These are phyloP conservation scores for Chlorophyllum brunneum DNA, from an alignment of 768 basidiomycete genomes.

Conservation along the genomic window DNA sequence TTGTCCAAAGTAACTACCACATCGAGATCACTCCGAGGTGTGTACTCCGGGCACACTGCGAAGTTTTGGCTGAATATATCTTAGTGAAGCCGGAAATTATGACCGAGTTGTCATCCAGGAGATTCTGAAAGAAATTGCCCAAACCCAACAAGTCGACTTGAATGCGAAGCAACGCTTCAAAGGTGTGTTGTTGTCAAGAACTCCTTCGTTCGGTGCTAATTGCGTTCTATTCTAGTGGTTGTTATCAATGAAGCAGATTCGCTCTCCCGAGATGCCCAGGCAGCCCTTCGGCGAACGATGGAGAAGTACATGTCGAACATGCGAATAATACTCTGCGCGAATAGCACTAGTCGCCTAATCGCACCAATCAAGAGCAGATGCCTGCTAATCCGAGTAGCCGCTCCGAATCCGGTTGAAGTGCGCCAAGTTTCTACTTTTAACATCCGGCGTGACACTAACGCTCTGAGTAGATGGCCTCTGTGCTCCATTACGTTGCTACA, in stretches of 20 bases:
- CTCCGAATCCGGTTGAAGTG: slow-evolving; percentile 78
- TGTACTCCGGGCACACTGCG: slow-evolving; percentile 15
- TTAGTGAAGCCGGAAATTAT: slow-evolving; percentile 92
- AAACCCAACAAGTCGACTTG: slow-evolving; percentile 97
- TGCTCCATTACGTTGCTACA: slow-evolving; percentile 76
- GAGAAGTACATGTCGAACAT: slow-evolving; percentile 99
- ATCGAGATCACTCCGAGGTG: slow-evolving; percentile 97
- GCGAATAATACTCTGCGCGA: slow-evolving; percentile 94
- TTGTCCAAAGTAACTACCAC: slow-evolving; percentile 97
- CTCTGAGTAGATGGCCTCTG: slow-evolving; percentile 65
- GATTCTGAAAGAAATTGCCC: slow-evolving; percentile 95
- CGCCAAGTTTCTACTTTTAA: background rate
- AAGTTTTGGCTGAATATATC: background rate
- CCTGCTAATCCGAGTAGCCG: slow-evolving; percentile 88
- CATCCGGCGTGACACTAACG: background rate
- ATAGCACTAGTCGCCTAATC: slow-evolving; percentile 92
- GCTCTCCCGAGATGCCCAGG: slow-evolving; percentile 93
- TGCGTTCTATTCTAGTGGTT: slow-evolving; percentile 60
- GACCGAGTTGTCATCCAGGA: slow-evolving; percentile 96
- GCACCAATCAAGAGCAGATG: slow-evolving; percentile 96
- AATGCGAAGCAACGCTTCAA: slow-evolving; percentile 96
- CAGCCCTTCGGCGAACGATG: slow-evolving; percentile 95
- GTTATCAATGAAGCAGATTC: slow-evolving; percentile 98
- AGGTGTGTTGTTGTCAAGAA: slow-evolving; percentile 44
- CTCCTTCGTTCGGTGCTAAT: background rate